phyloP scores from a whole-genome alignment of 257 asterid species.

The Ballota nigra region DNA sequence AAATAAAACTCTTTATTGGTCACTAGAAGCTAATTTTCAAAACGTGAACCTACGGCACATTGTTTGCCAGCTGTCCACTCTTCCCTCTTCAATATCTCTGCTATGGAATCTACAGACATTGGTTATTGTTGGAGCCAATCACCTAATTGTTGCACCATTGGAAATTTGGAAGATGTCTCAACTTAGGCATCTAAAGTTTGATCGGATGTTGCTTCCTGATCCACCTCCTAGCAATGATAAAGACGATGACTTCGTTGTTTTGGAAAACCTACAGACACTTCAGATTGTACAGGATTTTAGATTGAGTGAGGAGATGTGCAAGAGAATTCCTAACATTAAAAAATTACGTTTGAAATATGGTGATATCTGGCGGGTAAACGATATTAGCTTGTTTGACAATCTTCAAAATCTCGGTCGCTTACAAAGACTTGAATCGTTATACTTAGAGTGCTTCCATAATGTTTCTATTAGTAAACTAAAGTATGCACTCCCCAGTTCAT shows the following conservation, averaged over 20 bases:
- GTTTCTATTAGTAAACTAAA: neutral
- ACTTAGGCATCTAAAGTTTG: neutral
- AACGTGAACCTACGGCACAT: neutral
- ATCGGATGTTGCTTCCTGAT: neutral
- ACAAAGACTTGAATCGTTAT: neutral
- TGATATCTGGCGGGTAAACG: neutral
- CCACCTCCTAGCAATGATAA: neutral
- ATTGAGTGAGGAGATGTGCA: constrained; percentile 6
- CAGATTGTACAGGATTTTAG: neutral
- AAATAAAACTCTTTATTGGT: neutral
- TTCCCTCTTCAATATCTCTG: neutral
- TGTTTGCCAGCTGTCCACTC: neutral
- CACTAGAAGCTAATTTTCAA: neutral
- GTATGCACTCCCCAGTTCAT: neutral
- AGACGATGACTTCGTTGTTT: neutral
- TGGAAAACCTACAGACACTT: constrained; percentile 4
- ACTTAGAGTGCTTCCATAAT: neutral
- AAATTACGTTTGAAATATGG: neutral
- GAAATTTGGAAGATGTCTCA: constrained; percentile 13
- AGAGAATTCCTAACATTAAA: constrained; percentile 11
- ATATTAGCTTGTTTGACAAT: neutral
- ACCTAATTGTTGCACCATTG: neutral
- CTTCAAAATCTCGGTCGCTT: neutral
- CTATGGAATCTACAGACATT: constrained; percentile 17
- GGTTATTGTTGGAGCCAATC: neutral